Conservation (phyloP, 345 rosid species). For the Boechera stricta region DNA sequence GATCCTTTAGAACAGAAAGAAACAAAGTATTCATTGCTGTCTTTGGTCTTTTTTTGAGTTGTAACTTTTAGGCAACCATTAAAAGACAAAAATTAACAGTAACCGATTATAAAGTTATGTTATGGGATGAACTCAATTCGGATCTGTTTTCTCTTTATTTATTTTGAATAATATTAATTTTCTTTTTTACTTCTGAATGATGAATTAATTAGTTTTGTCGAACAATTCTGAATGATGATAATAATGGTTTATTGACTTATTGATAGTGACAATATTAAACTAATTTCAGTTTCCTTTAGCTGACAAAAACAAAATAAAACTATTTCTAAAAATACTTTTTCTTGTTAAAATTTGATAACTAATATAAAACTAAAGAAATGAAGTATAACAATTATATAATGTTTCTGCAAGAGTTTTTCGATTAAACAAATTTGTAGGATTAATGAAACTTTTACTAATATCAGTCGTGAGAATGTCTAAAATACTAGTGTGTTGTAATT, state of each 20-base stretch:
- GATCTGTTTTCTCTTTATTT: slow-evolving; percentile 26
- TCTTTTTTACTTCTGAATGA: neutral
- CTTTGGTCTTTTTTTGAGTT: neutral
- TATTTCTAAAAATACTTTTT: neutral
- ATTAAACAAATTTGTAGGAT: too few species aligned
- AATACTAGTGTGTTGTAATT: too few species aligned
- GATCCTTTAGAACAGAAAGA: slow-evolving; percentile 9
- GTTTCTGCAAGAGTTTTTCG: too few species aligned
- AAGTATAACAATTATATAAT: too few species aligned
- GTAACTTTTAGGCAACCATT: neutral
- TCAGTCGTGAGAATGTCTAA: too few species aligned
- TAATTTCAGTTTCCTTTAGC: neutral
- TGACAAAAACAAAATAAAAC: too few species aligned
- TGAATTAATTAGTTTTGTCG: neutral
- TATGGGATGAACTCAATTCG: slow-evolving; percentile 32
- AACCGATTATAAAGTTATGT: slow-evolving; percentile 1
- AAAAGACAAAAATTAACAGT: neutral
- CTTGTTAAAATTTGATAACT: too few species aligned
- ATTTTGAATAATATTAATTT: neutral
- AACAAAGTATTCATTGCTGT: slow-evolving; percentile 7
- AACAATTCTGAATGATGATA: too few species aligned
- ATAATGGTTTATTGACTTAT: neutral
- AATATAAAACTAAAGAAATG: too few species aligned
- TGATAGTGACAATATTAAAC: neutral
- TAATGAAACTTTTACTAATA: neutral